These are phyloP conservation scores for Carex kokanica DNA, from an alignment of 176 grass and related monocot species.

Conservation along the genomic window DNA sequence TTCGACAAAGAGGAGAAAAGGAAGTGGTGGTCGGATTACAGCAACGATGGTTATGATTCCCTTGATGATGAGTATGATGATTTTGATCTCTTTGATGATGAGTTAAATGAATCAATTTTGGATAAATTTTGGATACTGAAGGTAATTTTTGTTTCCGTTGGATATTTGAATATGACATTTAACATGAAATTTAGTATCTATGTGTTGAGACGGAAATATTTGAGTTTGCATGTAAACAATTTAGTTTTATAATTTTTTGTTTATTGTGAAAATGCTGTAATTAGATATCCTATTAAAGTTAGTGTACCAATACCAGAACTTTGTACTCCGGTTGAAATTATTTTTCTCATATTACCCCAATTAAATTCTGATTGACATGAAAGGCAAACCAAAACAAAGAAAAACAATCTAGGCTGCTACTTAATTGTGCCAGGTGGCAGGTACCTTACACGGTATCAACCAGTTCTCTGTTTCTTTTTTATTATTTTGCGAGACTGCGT, in stretches of 20 bases:
- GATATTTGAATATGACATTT: not conserved
- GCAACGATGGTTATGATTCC: constrained; percentile 18
- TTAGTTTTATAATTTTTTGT: not conserved
- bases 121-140: constrained; percentile 32
- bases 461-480: not conserved
- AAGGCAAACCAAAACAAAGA: not conserved
- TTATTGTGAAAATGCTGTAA: not conserved
- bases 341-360: not conserved
- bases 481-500: not conserved
- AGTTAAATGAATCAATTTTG: not conserved
- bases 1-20: constrained; percentile 18
- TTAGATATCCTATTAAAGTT: no score
- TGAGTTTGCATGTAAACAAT: not conserved
- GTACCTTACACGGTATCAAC: not conserved
- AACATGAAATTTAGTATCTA: not conserved
- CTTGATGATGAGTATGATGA: constrained; percentile 22
- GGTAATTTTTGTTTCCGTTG: constrained; percentile 16
- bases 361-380: not conserved
- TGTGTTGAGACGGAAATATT: not conserved
- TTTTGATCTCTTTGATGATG: constrained; percentile 8
- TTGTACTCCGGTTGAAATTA: no score
- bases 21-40: constrained; percentile 24
- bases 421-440: not conserved
- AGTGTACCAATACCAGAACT: no score
- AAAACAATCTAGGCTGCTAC: not conserved